A percentile compares a stretch with the other conserved stretches of the same genome.
Evolutionary conservation across 306 rosid genomes (phyloP).

Genomic region (Malus sylvestris): DNA sequence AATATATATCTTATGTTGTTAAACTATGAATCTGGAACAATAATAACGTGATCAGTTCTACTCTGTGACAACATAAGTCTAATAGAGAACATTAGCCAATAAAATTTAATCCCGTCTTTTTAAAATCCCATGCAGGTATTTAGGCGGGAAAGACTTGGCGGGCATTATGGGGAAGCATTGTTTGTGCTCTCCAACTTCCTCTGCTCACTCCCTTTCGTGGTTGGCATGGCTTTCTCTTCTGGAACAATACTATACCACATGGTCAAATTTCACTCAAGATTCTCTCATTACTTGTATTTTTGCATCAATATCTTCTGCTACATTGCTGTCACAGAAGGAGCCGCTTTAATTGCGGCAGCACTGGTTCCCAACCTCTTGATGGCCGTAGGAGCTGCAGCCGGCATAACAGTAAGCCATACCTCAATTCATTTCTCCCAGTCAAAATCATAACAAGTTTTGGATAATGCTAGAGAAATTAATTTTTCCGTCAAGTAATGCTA

Average conservation of each 20-base stretch:
- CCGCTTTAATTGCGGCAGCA: too few species aligned
- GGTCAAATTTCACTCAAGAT: too few species aligned
- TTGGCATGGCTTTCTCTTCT: too few species aligned
- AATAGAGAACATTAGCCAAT: neutral
- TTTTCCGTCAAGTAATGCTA: neutral
- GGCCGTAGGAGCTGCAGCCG: conserved; percentile 28
- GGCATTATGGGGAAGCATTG: conserved; percentile 41
- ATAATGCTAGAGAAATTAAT: neutral
- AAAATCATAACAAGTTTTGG: neutral
- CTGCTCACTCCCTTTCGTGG: too few species aligned
- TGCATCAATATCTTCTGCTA: too few species aligned
- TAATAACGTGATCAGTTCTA: neutral
- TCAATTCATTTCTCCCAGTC: too few species aligned
- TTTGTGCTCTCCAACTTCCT: conserved; percentile 9
- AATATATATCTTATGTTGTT: neutral
- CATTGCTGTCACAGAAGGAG: too few species aligned
- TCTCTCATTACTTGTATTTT: too few species aligned
- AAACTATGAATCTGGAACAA: neutral
- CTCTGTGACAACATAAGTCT: neutral
- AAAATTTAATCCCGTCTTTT: neutral
- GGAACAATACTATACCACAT: too few species aligned
- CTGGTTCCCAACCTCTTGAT: conserved; percentile 34
- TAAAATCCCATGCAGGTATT: conserved; percentile 27
- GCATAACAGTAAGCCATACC: conserved; percentile 27
- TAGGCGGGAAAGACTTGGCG: conserved; percentile 36